Percentiles rank a stretch among this genome's conserved stretches.
Evolutionary conservation across 2,329 filamentous ascomycete genomes (phyloP).

Genomic region (Reticulascus tulasneorum): DNA sequence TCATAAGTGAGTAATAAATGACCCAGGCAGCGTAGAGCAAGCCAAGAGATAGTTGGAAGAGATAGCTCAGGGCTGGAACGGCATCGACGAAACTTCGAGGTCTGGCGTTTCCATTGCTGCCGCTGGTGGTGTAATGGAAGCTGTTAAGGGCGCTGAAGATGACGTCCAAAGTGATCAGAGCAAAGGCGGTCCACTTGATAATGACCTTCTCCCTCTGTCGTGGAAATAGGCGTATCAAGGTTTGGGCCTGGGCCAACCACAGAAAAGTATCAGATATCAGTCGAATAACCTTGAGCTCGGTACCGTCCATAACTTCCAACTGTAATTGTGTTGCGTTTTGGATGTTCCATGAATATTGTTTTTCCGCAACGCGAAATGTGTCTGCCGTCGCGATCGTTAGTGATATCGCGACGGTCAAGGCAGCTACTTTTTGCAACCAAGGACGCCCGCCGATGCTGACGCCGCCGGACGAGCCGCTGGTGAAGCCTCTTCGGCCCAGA

Average conservation of each 20-base stretch:
- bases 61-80: constrained; percentile 83
- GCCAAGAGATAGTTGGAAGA: constrained; percentile 83
- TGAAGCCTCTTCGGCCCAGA: constrained; percentile 75
- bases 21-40: constrained; percentile 91
- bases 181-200: constrained; percentile 98
- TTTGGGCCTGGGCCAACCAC: constrained; percentile 97
- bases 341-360: constrained; percentile 74
- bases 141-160: constrained; percentile 90
- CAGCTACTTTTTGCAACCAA: constrained; percentile 84
- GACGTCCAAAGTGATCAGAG: constrained; percentile 83
- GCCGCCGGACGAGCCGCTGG: constrained; percentile 75
- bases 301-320: constrained; percentile 73
- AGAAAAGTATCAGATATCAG: constrained; percentile 94
- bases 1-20: constrained; percentile 88
- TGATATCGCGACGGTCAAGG: constrained; percentile 73
- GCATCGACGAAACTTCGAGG: constrained; percentile 81
- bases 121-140: constrained; percentile 57
- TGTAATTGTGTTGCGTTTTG: constrained; percentile 78
- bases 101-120: constrained; percentile 51
- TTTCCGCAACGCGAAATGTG: constrained; percentile 79
- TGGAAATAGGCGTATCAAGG: constrained; percentile 89
- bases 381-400: constrained; percentile 90
- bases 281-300: constrained; percentile 83
- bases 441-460: constrained; percentile 87
- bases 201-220: constrained; percentile 96